Evolutionary conservation across 2,329 filamentous ascomycete genomes (phyloP).

Genomic region (Didymella pinodella): DNA sequence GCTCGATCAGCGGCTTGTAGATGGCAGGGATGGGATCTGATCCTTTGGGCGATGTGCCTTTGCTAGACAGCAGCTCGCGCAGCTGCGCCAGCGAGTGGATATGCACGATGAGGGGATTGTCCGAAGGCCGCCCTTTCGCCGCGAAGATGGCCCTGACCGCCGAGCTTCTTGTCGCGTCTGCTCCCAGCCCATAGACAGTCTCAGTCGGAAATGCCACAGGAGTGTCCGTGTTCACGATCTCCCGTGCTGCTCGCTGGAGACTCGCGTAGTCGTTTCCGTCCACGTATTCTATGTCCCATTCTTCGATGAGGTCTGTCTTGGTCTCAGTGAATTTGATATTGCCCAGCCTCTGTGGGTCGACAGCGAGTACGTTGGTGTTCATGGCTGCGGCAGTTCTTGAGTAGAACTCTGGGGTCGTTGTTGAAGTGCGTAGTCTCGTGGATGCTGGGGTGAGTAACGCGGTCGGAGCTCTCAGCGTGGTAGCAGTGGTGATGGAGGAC

Average conservation of each 20-base stretch:
- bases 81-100: conserved; percentile 83
- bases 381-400: conserved; percentile 26
- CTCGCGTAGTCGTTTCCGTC: conserved; percentile 57
- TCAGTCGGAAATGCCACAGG: conserved; percentile 97
- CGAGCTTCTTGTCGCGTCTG: conserved; percentile 84
- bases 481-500: conserved; percentile 21
- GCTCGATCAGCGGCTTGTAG: conserved; percentile 78
- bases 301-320: conserved; percentile 46
- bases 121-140: conserved; percentile 87
- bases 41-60: conserved; percentile 5
- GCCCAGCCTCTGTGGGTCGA: conserved; percentile 53
- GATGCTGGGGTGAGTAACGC: conserved; percentile 7
- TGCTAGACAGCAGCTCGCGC: conserved; percentile 63
- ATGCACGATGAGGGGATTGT: conserved; percentile 96
- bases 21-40: conserved; percentile 70
- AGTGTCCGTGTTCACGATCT: conserved; percentile 69
- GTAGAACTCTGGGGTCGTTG: conserved; percentile 7
- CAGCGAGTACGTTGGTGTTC: conserved; percentile 52
- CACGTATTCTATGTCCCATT: conserved; percentile 46
- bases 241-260: conserved; percentile 70
- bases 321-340: conserved; percentile 41
- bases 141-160: conserved; percentile 92
- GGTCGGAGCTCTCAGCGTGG: conserved; percentile 36
- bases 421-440: not conserved
- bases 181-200: conserved; percentile 96